These are phyloP conservation scores for Serendipita vermifera DNA, from an alignment of 768 basidiomycete species.

Conservation along the genomic window DNA sequence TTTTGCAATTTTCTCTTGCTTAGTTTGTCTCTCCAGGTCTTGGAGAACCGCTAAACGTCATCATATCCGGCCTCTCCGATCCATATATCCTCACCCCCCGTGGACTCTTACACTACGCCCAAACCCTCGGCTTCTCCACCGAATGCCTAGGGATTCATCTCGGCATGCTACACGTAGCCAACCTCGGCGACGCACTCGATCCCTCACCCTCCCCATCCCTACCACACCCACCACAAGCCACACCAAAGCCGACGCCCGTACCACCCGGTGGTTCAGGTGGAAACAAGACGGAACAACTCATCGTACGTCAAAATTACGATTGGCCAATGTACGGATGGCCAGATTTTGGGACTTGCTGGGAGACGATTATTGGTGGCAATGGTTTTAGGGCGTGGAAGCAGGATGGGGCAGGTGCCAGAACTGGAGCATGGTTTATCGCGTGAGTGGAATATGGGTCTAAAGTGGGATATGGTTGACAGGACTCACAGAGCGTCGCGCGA, in stretches of 20 bases:
- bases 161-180: conserved; percentile 61
- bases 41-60: conserved; percentile 76
- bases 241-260: not conserved
- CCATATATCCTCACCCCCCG: conserved; percentile 63
- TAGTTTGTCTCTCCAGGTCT: conserved; percentile 33
- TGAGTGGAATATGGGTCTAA: too few relatives aligned
- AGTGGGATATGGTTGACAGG: conserved; percentile 41
- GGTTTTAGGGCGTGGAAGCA: conserved; percentile 87
- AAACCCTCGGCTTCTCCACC: conserved; percentile 68
- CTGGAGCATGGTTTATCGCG: conserved; percentile 79
- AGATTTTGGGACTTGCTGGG: conserved; percentile 78
- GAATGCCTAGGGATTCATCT: conserved; percentile 74
- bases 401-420: conserved; percentile 59
- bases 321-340: conserved; percentile 25
- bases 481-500: not conserved
- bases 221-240: not conserved
- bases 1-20: not conserved
- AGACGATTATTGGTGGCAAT: conserved; percentile 70
- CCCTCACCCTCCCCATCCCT: not conserved
- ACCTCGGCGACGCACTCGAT: conserved; percentile 70
- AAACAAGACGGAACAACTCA: conserved; percentile 50
- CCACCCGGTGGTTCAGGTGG: conserved; percentile 18
- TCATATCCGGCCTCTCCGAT: conserved; percentile 67
- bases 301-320: conserved; percentile 61
- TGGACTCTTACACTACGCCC: conserved; percentile 58